phyloP scores from a whole-genome alignment of 2,329 filamentous ascomycete genomes.

The Fusarium ambrosium region DNA sequence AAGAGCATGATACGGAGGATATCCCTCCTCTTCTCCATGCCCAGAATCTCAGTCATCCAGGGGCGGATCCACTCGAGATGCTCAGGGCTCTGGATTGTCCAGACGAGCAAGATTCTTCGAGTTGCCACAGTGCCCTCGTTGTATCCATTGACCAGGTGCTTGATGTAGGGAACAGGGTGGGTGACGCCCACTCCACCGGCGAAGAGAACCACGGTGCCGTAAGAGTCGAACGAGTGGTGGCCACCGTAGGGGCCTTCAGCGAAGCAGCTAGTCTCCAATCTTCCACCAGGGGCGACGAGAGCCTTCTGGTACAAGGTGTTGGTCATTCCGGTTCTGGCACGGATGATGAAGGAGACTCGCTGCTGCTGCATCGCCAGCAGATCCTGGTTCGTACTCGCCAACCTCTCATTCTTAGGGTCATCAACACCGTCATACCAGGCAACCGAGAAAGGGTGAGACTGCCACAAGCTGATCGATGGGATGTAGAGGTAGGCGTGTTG shows the following conservation, averaged over 20 bases:
- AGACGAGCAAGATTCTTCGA: conserved; percentile 79
- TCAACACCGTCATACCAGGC: conserved; percentile 81
- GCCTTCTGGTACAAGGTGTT: conserved; percentile 77
- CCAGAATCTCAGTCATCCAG: conserved; percentile 85
- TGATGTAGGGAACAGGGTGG: conserved; percentile 81
- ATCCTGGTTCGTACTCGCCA: conserved; percentile 72
- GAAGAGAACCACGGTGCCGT: conserved; percentile 83
- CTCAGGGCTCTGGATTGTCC: conserved; percentile 84
- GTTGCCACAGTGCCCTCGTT: conserved; percentile 78
- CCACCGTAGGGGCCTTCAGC: conserved; percentile 85
- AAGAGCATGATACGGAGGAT: conserved; percentile 83
- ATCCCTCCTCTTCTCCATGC: conserved; percentile 80
- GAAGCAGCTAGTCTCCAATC: conserved; percentile 73
- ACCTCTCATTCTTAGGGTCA: conserved; percentile 63
- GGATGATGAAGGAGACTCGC: conserved; percentile 78
- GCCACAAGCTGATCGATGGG: conserved; percentile 77
- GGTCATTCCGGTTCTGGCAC: conserved; percentile 81
- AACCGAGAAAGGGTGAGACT: conserved; percentile 84
- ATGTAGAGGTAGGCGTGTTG: conserved; percentile 87
- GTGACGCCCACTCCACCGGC: conserved; percentile 87
- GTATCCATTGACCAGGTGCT: conserved; percentile 78
- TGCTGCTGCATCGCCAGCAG: conserved; percentile 72
- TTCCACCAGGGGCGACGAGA: conserved; percentile 70
- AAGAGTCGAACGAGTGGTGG: conserved; percentile 78
- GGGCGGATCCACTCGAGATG: conserved; percentile 87